Evolutionary conservation across 139 green algal genomes (phyloP).

Genomic region (Desmodesmus armatus): DNA sequence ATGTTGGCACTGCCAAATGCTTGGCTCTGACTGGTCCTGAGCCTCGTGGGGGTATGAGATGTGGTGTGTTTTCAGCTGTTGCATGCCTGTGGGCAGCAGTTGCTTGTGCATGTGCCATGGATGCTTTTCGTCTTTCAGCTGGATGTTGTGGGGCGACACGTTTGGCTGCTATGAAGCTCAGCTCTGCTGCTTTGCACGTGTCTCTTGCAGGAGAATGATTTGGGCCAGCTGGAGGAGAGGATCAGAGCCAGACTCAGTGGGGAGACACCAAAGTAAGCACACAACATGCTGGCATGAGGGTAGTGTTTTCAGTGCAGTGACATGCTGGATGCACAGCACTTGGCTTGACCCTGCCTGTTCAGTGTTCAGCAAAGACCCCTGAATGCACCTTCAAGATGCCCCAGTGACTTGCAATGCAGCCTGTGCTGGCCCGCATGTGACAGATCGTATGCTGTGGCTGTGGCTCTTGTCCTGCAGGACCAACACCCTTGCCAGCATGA

Average conservation of each 20-base stretch:
- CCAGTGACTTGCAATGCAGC: background rate
- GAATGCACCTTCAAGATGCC: background rate
- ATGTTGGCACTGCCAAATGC: no score
- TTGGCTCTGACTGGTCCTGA: no score
- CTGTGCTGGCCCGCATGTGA: background rate
- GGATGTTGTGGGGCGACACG: background rate
- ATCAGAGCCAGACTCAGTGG: constrained; percentile 49
- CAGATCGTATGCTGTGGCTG: background rate
- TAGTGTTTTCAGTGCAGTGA: no score
- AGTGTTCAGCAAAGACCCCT: no score
- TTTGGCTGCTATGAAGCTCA: no score
- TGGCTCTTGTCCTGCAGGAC: constrained; percentile 10
- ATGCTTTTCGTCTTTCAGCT: background rate
- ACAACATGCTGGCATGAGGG: no score
- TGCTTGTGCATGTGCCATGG: background rate
- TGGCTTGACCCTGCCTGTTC: no score
- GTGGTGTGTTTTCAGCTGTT: background rate
- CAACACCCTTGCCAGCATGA: constrained; percentile 51
- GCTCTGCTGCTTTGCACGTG: background rate
- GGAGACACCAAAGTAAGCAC: constrained; percentile 40
- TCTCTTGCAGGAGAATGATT: constrained; percentile 52
- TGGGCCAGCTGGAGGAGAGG: constrained; percentile 37
- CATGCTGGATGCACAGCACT: no score
- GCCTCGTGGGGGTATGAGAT: no score
- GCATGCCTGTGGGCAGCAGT: background rate